phyloP scores from a whole-genome alignment of 2,329 filamentous ascomycete species.

The Cercospora sp. region DNA sequence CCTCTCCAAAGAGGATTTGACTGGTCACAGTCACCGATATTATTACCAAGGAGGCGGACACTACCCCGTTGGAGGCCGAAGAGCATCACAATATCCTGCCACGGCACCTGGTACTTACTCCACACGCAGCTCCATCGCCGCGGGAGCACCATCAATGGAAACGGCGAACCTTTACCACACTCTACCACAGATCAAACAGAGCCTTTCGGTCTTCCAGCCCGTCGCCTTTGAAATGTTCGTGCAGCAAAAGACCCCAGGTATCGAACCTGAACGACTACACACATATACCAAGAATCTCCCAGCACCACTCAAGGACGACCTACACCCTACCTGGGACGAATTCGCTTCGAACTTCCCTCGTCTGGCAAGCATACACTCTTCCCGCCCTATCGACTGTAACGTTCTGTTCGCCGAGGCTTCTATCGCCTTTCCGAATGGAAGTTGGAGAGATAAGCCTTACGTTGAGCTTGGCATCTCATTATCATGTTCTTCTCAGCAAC shows the following conservation, averaged over 20 bases:
- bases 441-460: conserved; percentile 38
- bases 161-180: conserved; percentile 7
- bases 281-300: conserved; percentile 43
- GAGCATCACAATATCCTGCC: conserved; percentile 29
- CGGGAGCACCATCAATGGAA: background rate
- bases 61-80: conserved; percentile 17
- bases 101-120: conserved; percentile 11
- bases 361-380: conserved; percentile 30
- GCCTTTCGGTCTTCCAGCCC: conserved; percentile 35
- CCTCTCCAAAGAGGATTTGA: conserved; percentile 43
- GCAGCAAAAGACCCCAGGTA: conserved; percentile 33
- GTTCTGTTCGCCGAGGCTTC: conserved; percentile 46
- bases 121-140: background rate
- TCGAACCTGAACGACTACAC: conserved; percentile 35
- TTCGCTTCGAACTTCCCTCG: conserved; percentile 40
- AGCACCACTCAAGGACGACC: conserved; percentile 35
- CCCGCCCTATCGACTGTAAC: conserved; percentile 37
- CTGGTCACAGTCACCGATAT: conserved; percentile 15
- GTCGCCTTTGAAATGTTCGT: conserved; percentile 46
- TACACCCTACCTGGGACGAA: conserved; percentile 32
- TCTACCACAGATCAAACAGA: conserved; percentile 26
- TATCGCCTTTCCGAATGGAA: conserved; percentile 44
- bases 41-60: conserved; percentile 17
- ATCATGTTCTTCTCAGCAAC: conserved; percentile 32
- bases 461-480: conserved; percentile 40